Base-by-base conservation (phyloP, 176 grass and related monocot species). In the Aegilops bicornis region DNA sequence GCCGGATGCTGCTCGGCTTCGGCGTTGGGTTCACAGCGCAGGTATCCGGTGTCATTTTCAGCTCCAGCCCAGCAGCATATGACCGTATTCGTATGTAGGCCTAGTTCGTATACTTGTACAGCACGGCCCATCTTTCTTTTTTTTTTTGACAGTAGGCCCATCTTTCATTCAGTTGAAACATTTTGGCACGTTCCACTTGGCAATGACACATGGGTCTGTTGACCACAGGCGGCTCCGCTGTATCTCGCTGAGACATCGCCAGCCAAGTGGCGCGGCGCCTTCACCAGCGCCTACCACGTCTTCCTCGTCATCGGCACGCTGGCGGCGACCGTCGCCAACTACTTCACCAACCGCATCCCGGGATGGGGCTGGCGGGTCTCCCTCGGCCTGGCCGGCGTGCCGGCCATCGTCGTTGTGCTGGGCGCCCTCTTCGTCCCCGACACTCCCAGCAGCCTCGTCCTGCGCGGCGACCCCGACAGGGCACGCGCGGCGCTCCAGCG, bases 201-300 rank as follows among this genome's bases (percentile, higher is more conserved):
- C 37, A 25, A 9, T 74, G 40, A 74, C 40, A 27, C n/a, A 50
- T 75, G n/a, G 15, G 30, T 4, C 30, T 2, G 72, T 78, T 81
- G 10, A 36, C 35, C 2, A 15, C 82, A 90, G 88, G 82, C 73
- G 4, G 94, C 92, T 35, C 93, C 85, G 0, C 45, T 98, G 83
- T 95, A 95, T 10, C 78, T 98, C 4, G 89, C 95, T 16, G 95
- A 98, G 87, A 93, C 84, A 50, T 69, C 95, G 11, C 93, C 89
- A 16, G 62, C 95, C 3, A 82, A 33, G 67, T 98, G 91, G 91
- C 95, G 95, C 1, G 95, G 93, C 1, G 89, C 89, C 7, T 95
- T 98, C 93, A 95, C 91, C 8, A 37, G 81, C 4, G 89, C 84
- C 17, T 95, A 95, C 86, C 86, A 93, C 52, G 80, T 90, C 77